Evolutionary conservation across 2,329 filamentous ascomycete species (phyloP).

Genomic region (Colletotrichum cereale): DNA sequence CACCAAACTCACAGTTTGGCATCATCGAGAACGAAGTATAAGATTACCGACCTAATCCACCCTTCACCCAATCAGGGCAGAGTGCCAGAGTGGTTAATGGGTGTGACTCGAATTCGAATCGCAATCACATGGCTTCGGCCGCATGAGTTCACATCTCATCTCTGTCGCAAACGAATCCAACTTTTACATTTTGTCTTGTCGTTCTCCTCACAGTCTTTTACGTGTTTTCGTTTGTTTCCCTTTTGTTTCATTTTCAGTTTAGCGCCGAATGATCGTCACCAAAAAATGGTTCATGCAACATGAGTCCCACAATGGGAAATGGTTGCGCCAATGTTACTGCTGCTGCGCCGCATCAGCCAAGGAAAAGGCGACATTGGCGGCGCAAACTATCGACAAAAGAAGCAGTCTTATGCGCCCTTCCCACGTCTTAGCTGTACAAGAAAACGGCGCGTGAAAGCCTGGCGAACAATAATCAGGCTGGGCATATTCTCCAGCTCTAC

Average conservation of each 20-base stretch:
- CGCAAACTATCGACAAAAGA: background rate
- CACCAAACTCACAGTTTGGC: too few relatives aligned
- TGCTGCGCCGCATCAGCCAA: background rate
- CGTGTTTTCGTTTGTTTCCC: background rate
- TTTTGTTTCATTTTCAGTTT: background rate
- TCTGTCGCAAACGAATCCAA: constrained; percentile 6
- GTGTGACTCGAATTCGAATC: constrained; percentile 35
- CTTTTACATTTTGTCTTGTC: background rate
- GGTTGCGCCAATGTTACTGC: too few relatives aligned
- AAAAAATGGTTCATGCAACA: too few relatives aligned
- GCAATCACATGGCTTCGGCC: constrained; percentile 37
- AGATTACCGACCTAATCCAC: fast-evolving
- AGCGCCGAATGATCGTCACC: too few relatives aligned
- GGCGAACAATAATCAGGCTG: too few relatives aligned
- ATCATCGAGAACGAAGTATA: background rate
- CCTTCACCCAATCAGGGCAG: background rate
- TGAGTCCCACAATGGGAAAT: too few relatives aligned
- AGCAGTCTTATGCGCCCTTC: constrained; percentile 10
- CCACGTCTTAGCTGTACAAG: background rate
- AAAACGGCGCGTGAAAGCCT: background rate
- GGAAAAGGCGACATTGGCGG: background rate
- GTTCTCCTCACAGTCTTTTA: background rate
- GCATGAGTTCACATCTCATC: constrained; percentile 37
- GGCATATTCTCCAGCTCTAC: background rate
- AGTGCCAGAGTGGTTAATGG: constrained; percentile 38